Evolutionary conservation across 306 rosid genomes (phyloP).

Genomic region (Erythrophleum fordii): DNA sequence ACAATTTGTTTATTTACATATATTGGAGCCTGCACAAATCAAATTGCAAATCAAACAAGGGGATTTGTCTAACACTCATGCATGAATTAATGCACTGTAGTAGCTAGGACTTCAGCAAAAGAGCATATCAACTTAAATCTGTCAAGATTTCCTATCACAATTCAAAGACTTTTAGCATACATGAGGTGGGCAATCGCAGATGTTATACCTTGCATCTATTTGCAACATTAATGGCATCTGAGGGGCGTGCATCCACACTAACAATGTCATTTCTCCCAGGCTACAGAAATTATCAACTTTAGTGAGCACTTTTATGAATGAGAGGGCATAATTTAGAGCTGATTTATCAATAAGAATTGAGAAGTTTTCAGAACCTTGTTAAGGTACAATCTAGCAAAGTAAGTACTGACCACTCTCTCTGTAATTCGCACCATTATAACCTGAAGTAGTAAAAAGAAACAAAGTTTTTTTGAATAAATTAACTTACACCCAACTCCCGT

Average conservation of each 20-base stretch:
- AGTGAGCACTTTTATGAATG: slow-evolving; percentile 26
- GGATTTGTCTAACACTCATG: slow-evolving; percentile 20
- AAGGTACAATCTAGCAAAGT: slow-evolving; percentile 81
- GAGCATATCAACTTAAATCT: slow-evolving; percentile 24
- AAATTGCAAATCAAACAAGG: slow-evolving; percentile 38
- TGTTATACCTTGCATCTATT: slow-evolving; percentile 77
- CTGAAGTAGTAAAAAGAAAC: slow-evolving; percentile 55
- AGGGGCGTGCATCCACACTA: slow-evolving; percentile 91
- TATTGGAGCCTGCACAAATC: slow-evolving; percentile 86
- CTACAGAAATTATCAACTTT: slow-evolving; percentile 62
- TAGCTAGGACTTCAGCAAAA: slow-evolving; percentile 4
- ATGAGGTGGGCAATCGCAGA: slow-evolving; percentile 14
- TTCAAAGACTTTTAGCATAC: slow-evolving; percentile 11
- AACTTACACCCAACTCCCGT: slow-evolving; percentile 18
- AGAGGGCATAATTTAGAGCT: slow-evolving; percentile 23
- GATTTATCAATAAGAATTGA: slow-evolving; percentile 17
- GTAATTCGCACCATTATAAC: slow-evolving; percentile 86
- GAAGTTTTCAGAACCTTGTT: slow-evolving; percentile 65
- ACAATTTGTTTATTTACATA: slow-evolving; percentile 88
- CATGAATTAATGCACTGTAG: slow-evolving; percentile 2
- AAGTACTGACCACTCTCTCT: slow-evolving; percentile 80
- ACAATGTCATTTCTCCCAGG: slow-evolving; percentile 70
- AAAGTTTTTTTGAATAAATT: slow-evolving; percentile 18
- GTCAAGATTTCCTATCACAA: slow-evolving; percentile 25
- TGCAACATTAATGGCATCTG: slow-evolving; percentile 95